Percentiles rank a stretch among this genome's conserved stretches.
phyloP scores from a whole-genome alignment of 164 flowering plant genomes.

The Taxillus chinensis region DNA sequence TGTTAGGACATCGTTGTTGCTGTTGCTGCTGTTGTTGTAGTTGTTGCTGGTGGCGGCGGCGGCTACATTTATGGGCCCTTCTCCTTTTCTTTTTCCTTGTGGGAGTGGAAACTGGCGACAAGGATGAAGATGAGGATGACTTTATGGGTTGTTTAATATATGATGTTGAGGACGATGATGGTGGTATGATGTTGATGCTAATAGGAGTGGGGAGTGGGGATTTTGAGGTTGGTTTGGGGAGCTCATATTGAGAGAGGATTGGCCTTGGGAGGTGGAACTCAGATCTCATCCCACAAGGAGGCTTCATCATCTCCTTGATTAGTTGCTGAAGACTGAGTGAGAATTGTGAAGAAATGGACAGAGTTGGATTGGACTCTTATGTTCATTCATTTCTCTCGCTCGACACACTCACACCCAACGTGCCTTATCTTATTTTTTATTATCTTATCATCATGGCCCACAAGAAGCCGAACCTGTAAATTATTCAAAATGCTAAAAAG shows the following conservation, averaged over 20 bases:
- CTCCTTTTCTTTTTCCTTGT: not conserved
- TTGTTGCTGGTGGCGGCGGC: no score
- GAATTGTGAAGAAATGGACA: no score
- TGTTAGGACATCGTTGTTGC: no score
- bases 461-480: no score
- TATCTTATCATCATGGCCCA: no score
- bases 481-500: no score
- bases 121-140: not conserved
- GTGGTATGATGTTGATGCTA: slow-evolving; percentile 2
- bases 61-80: not conserved
- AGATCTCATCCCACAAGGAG: slow-evolving; percentile 12
- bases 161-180: not conserved
- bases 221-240: slow-evolving; percentile 11
- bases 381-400: no score
- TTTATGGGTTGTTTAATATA: slow-evolving; percentile 7
- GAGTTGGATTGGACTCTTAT: no score
- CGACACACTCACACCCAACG: no score
- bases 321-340: no score
- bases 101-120: not conserved
- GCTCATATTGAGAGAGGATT: slow-evolving; percentile 6
- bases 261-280: slow-evolving; percentile 20
- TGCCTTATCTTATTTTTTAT: no score
- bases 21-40: no score
- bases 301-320: slow-evolving; percentile 20
- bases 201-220: slow-evolving; percentile 12